Base-by-base conservation (phyloP, 306 rosid genomes). In the Lupinus albus region DNA sequence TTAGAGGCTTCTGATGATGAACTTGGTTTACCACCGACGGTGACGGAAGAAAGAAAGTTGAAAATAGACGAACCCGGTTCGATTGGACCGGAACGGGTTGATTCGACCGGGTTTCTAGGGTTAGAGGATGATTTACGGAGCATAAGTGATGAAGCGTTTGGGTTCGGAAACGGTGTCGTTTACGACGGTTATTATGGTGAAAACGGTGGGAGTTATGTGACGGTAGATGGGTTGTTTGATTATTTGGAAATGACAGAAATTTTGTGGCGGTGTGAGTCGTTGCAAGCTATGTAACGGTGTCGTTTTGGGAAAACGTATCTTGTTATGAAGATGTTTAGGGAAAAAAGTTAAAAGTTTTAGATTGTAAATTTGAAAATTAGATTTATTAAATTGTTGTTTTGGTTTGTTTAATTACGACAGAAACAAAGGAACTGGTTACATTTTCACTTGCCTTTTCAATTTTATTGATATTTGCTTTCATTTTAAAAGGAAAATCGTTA, bases 1-100 rank as follows among this genome's bases (percentile, higher is more conserved):
- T 64, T 79, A 1, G 95, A 84, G 58, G 98, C 98, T 0, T 87
- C 98, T 1, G 98, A 92, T 33, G 96, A 87, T 12, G 98, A 92
- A 47, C 92, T 92, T 0, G 98, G 98, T 1, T 73, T 92, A 4
- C 97, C 97, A n/a, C 96, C 97, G 41, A 80, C 86, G 7, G 67
- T n/a, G 55, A 28, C 39, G 5, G 4, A 76, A 35, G 33, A 12
- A 2, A 25, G 0, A 0, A 71, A 65, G 4, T 59, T 16, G 1
- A 83, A 70, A 12, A 55, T 21, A 0, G 1, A 12, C 0, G 80
- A 76, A 0, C 78, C 78, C 25, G 78, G 65, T 52, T 46, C 56
- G 45, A 58, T 58, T 3, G 74, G 73, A 0, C 76, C 82, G 12
- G 84, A 74, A 1, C 73, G 50, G 5, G 11, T 70, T 21, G 86